These are phyloP conservation scores for Penicillium sp. DNA, from an alignment of 2,329 filamentous ascomycete species.

Conservation along the genomic window DNA sequence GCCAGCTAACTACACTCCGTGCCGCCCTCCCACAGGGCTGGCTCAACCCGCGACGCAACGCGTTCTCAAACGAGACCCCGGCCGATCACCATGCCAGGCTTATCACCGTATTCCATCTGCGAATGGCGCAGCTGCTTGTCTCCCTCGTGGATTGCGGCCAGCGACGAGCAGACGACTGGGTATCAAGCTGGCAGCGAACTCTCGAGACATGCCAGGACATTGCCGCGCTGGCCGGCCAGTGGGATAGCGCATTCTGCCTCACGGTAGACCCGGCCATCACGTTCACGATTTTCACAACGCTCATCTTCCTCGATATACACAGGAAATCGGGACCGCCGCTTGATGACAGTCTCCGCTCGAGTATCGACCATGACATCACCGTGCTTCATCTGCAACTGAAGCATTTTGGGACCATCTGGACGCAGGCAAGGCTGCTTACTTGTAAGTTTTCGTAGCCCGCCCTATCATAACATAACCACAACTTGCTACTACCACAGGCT, in stretches of 20 bases:
- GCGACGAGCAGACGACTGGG: slow-evolving; percentile 35
- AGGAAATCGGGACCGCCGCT: slow-evolving; percentile 2
- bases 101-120: slow-evolving; percentile 16
- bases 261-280: slow-evolving; percentile 45
- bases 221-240: slow-evolving; percentile 38
- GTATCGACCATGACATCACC: slow-evolving; percentile 24
- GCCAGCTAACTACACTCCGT: slow-evolving; percentile 14
- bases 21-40: slow-evolving; percentile 41
- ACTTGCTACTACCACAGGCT: neutral
- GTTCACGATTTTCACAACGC: slow-evolving; percentile 39
- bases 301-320: slow-evolving; percentile 41
- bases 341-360: slow-evolving; percentile 8
- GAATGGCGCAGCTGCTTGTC: slow-evolving; percentile 13
- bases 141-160: slow-evolving; percentile 27
- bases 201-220: slow-evolving; percentile 43
- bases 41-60: slow-evolving; percentile 41
- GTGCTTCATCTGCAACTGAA: slow-evolving; percentile 32
- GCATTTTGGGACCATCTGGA: slow-evolving; percentile 34
- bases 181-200: slow-evolving; percentile 37
- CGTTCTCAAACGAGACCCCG: slow-evolving; percentile 35
- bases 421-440: slow-evolving; percentile 19
- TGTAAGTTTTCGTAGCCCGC: slow-evolving; percentile 6
- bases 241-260: slow-evolving; percentile 40
- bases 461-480: neutral
- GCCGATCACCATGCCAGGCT: slow-evolving; percentile 32